Evolutionary conservation across 164 flowering plant species (phyloP).

Genomic region (Brasenia schreberi): DNA sequence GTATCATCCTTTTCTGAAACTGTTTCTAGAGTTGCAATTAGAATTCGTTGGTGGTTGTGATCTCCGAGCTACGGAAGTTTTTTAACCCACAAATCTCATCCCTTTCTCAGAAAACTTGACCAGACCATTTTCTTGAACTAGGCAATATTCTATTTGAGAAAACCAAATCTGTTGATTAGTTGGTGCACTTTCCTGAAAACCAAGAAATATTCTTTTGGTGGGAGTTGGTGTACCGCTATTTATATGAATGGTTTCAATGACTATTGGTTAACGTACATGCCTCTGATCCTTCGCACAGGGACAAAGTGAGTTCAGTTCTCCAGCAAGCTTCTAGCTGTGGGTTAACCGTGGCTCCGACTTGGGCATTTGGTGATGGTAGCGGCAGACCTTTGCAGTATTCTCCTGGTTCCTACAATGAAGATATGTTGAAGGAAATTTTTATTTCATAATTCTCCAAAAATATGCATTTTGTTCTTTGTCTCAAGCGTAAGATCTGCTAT

Average conservation of each 20-base stretch:
- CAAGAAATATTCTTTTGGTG: too few relatives aligned
- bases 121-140: too few relatives aligned
- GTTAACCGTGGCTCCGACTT: conserved; percentile 37
- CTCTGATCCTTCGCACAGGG: conserved; percentile 21
- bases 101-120: too few relatives aligned
- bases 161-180: too few relatives aligned
- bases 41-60: too few relatives aligned
- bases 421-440: conserved; percentile 29
- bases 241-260: conserved; percentile 18
- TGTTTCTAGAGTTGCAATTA: too few relatives aligned
- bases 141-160: too few relatives aligned
- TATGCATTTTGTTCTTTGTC: neutral
- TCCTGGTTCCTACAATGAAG: conserved; percentile 39
- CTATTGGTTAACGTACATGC: conserved; percentile 37
- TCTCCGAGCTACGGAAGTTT: too few relatives aligned
- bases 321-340: conserved; percentile 28
- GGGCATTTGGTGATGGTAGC: conserved; percentile 62
- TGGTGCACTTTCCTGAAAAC: too few relatives aligned
- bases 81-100: too few relatives aligned
- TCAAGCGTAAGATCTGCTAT: neutral
- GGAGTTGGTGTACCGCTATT: too few relatives aligned
- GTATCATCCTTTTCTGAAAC: too few relatives aligned
- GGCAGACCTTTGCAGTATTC: conserved; percentile 25
- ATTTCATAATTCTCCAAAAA: neutral
- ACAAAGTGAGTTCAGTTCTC: conserved; percentile 22